Conservation (phyloP, 139 green algal genomes). For the Microglena sp. region DNA sequence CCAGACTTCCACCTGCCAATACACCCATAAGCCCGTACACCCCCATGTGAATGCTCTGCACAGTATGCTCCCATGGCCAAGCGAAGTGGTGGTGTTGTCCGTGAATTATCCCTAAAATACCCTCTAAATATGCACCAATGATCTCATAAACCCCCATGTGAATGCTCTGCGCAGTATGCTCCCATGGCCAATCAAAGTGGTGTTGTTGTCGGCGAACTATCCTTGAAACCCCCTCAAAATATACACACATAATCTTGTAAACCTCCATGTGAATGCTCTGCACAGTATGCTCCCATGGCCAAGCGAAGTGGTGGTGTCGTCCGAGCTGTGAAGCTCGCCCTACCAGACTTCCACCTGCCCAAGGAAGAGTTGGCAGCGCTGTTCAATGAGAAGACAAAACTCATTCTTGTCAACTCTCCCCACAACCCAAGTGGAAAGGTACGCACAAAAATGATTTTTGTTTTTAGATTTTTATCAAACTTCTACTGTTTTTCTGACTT, state of each 20-base stretch:
- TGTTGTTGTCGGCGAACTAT: constrained; percentile 26
- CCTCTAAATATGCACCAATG: constrained; percentile 28
- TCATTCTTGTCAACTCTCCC: constrained; percentile 57
- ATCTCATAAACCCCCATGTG: not conserved
- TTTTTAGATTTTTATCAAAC: too few species aligned
- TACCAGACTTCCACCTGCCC: constrained; percentile 44
- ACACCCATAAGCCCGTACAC: too few species aligned
- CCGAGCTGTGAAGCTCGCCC: constrained; percentile 25
- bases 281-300: constrained; percentile 25
- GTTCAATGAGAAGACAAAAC: constrained; percentile 6
- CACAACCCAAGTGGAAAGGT: constrained; percentile 74
- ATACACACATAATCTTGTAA: too few species aligned
- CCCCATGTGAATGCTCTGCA: too few species aligned
- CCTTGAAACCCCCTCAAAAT: constrained; percentile 42
- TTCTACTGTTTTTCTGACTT: too few species aligned
- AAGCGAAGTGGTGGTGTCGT: constrained; percentile 24
- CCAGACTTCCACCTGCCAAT: constrained; percentile 43
- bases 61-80: constrained; percentile 27
- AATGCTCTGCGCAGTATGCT: too few species aligned
- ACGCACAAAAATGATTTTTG: too few species aligned
- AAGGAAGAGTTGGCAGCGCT: constrained; percentile 27
- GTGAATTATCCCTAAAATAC: constrained; percentile 52
- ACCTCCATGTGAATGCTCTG: not conserved
- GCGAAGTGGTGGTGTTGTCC: constrained; percentile 20
- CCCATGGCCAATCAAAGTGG: constrained; percentile 23